These are phyloP conservation scores for Allium fistulosum DNA, from an alignment of 106 monocot species.

Conservation along the genomic window DNA sequence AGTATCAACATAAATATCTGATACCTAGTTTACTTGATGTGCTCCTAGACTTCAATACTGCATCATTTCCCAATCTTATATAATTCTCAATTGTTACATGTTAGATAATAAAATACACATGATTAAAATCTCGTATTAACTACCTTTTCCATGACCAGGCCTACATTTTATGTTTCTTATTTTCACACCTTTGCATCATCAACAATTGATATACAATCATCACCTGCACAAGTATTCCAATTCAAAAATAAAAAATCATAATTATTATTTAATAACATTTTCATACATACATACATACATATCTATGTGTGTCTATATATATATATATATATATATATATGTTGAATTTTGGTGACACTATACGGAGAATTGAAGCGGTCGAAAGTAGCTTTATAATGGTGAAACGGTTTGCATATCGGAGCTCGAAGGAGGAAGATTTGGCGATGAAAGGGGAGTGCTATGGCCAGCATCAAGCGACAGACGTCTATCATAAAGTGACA, in stretches of 20 bases:
- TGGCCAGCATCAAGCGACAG: too few relatives aligned
- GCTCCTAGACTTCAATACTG: conserved; percentile 81
- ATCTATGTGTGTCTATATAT: too few relatives aligned
- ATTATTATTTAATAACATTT: background rate
- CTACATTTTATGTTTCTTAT: conserved; percentile 43
- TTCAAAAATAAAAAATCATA: background rate
- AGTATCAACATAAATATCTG: conserved; percentile 48
- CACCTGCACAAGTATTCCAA: conserved; percentile 28
- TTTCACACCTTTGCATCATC: conserved; percentile 30
- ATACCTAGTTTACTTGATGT: conserved; percentile 32
- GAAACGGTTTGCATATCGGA: too few relatives aligned
- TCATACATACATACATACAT: too few relatives aligned
- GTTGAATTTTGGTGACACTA: too few relatives aligned
- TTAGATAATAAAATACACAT: background rate
- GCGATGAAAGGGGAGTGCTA: too few relatives aligned
- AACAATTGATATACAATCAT: conserved; percentile 84
- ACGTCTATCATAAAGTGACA: too few relatives aligned
- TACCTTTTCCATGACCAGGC: conserved; percentile 94
- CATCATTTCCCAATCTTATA: background rate
- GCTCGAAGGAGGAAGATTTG: too few relatives aligned
- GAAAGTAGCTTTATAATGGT: too few relatives aligned
- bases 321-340: too few relatives aligned
- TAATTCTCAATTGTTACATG: background rate
- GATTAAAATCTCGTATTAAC: background rate
- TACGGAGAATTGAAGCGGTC: too few relatives aligned